phyloP scores from a whole-genome alignment of 2,329 filamentous ascomycete species.

The Penicillium digitatum region DNA sequence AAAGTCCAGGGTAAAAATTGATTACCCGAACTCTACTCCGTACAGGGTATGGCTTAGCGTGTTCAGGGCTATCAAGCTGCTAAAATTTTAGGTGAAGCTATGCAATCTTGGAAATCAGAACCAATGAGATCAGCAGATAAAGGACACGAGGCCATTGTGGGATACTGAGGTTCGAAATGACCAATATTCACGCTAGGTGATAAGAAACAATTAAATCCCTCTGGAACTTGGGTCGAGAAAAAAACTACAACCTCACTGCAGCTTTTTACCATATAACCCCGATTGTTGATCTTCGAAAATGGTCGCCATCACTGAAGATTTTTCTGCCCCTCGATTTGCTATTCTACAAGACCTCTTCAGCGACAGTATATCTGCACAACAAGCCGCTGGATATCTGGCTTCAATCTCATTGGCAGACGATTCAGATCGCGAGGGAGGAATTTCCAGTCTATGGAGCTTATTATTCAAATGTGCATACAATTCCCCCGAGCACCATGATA shows the following conservation, averaged over 20 bases:
- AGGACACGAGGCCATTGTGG: constrained; percentile 1
- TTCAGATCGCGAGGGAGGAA: not conserved
- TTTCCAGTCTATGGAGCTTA: not conserved
- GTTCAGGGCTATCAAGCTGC: not conserved
- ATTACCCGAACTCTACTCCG: too few relatives aligned
- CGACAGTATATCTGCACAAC: not conserved
- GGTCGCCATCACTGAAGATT: not conserved
- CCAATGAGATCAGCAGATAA: constrained; percentile 2
- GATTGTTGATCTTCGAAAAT: not conserved
- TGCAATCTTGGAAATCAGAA: not conserved
- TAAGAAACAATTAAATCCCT: not conserved
- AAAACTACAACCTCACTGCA: not conserved
- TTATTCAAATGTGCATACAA: constrained; percentile 3
- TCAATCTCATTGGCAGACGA: not conserved
- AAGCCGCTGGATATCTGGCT: not conserved
- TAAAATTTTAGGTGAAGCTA: not conserved
- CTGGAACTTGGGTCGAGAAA: not conserved
- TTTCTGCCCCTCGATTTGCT: not conserved
- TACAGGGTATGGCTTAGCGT: not conserved
- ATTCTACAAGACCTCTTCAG: not conserved
- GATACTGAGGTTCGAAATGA: not conserved
- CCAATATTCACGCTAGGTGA: not conserved
- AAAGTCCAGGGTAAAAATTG: not conserved
- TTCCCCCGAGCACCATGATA: not conserved
- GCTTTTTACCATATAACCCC: not conserved